These are phyloP conservation scores for Eucalyptus cloeziana DNA, from an alignment of 345 rosid species.

Conservation along the genomic window DNA sequence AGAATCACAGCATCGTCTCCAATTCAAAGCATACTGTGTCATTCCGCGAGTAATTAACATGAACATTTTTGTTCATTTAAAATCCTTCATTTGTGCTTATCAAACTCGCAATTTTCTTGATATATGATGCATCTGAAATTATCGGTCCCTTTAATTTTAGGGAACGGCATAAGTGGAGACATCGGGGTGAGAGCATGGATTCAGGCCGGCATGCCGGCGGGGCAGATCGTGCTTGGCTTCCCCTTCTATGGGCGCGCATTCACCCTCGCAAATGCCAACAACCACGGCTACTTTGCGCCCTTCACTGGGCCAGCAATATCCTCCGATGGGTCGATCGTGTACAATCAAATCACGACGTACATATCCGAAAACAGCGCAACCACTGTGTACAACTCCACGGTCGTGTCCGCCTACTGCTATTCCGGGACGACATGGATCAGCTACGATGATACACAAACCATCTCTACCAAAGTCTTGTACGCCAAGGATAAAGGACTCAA, in stretches of 20 bases:
- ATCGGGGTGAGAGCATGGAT: constrained; percentile 45
- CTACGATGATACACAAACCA: constrained; percentile 36
- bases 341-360: constrained; percentile 15
- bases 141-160: background rate
- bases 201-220: constrained; percentile 25
- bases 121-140: background rate
- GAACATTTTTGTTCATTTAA: no score
- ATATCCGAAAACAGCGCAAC: constrained; percentile 21
- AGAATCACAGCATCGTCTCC: background rate
- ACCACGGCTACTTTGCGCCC: constrained; percentile 39
- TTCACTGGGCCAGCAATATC: constrained; percentile 22
- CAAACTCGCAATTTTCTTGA: background rate
- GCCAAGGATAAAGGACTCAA: constrained; percentile 35
- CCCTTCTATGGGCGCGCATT: constrained; percentile 56
- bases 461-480: constrained; percentile 31
- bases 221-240: constrained; percentile 48
- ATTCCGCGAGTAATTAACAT: background rate
- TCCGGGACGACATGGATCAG: constrained; percentile 50
- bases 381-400: constrained; percentile 19
- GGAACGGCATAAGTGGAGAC: constrained; percentile 33
- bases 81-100: background rate
- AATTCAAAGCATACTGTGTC: background rate
- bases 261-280: constrained; percentile 33
- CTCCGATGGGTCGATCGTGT: constrained; percentile 9
- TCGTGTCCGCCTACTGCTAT: constrained; percentile 39